Base-by-base conservation (phyloP, 2,329 filamentous ascomycete species). In the Thelonectria rubi region DNA sequence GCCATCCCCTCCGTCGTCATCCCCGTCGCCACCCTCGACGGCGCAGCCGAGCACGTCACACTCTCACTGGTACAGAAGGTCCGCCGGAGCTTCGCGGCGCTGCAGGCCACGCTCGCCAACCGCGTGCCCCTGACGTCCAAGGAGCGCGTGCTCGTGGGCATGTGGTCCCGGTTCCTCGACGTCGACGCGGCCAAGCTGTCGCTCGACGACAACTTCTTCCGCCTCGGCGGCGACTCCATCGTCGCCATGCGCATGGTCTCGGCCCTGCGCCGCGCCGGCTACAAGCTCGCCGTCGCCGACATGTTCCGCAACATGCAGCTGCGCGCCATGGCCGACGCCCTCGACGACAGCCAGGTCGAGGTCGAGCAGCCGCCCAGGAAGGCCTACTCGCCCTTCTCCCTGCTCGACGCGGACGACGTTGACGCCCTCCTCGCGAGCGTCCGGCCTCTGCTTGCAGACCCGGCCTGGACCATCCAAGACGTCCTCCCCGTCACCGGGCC, bases 291-390 rank as follows among this genome's bases (percentile, higher is more conserved):
- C 6, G 71, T 73, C 3, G 70, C 71, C 1, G 69, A 68, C 18
- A 72, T 73, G 46, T 73, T 73, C 54, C 66, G 67, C 39, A 66
- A 73, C 47, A 73, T 73, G 71, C 64, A 70, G 59, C 68, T 73
- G 5, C 54, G 68, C 5, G 60, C 54, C 26, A 71, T 72, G 68
- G 69, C 71, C 1, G 55, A 53, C 24, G 63, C 64, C 0, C 46
- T 72, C 17, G 52, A 64, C 1, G 57, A 71, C 17, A 43, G 60
- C 14, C 24, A 49, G 3, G 26, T 50, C 0, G 62, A 70, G 45
- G 6, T 49, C 1, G 55, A 46, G 1, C 24, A 46, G 1, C 24
- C 63, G 43, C 37, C 53, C 2, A 17, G 18, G 2, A 58, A 68
- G 57, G 52, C 60, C 18, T 73, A 72, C 3, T 15, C 20, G 1